phyloP scores from a whole-genome alignment of 306 rosid genomes.

The Mucuna pruriens region DNA sequence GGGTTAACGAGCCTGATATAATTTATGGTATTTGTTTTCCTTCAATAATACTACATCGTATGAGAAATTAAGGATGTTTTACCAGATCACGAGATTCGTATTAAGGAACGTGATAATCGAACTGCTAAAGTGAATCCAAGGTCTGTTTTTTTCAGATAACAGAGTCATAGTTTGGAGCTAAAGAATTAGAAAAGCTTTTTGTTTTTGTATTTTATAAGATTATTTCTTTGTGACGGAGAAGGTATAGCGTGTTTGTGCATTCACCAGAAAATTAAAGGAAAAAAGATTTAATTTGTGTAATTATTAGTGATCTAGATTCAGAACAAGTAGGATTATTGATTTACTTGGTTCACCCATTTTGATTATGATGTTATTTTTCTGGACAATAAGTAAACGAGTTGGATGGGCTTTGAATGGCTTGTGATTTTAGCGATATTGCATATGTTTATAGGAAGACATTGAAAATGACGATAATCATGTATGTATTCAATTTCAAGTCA shows the following conservation, averaged over 20 bases:
- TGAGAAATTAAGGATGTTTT: not conserved
- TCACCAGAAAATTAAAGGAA: not conserved
- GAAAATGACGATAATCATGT: conserved; percentile 20
- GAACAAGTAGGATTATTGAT: not conserved
- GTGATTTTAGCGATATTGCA: conserved; percentile 22
- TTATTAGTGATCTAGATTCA: not conserved
- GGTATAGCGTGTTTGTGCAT: not conserved
- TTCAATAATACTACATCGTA: not conserved
- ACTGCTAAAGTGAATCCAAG: not conserved
- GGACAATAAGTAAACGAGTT: conserved; percentile 23
- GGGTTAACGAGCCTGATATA: not conserved
- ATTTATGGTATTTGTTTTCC: not conserved
- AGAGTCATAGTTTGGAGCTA: not conserved
- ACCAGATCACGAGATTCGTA: not conserved
- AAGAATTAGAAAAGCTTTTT: not conserved
- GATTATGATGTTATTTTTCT: conserved; percentile 16
- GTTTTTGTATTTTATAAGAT: not conserved
- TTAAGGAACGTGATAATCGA: not conserved
- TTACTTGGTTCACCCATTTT: conserved; percentile 32
- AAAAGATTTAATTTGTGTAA: not conserved
- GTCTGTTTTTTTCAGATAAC: not conserved
- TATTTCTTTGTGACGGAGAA: not conserved
- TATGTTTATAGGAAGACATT: not conserved
- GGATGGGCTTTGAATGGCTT: conserved; percentile 43
- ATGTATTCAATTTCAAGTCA: not conserved